Evolutionary conservation across 1,139 yeast species (phyloP), one percentile per base, ranked within the genome.

Genomic region (Saccharomycopsis crataegensis): DNA sequence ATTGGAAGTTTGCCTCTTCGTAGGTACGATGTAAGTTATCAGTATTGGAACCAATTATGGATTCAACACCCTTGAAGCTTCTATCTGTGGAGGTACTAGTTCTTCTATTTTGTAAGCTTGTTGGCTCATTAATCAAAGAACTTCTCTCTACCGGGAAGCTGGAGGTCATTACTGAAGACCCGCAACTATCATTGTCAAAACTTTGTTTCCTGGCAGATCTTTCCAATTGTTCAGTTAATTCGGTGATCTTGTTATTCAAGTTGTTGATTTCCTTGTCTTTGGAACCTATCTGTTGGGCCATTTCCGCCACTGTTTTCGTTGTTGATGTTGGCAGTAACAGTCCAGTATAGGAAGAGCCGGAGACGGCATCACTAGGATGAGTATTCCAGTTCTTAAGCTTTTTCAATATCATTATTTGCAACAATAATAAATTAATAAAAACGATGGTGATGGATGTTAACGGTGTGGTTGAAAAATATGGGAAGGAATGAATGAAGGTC

Each of bases 1-100:
- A 48, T 37, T 56, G 57, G 22, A 34, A 37, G 36, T 56, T 56
- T 11, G 54, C 43, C 9, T 47, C 43, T 33, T 56, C 58, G 38
- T 56, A 56, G 8, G 51, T 51, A 14, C 32, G 32, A 8, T 48
- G 9, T 14, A 54, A 34, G 22, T 41, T 38, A n/a, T 31, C n/a
- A 31, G n/a, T 16, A 36, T 14, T 16, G 44, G 28, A 22, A 22
- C 28, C 28, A 22, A 22, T 22, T 22, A 22, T 22, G 4, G 28
- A 22, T 22, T 22, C 28, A 4, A 22, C 28, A 22, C 4, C 28
- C 4, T 22, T 22, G 28, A 22, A 22, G 4, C 28, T 22, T 22
- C 28, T 22, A 22, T 22, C 28, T 22, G 28, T 3, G 28, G 28
- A 22, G 2, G 28, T 22, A 22, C 28, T 22, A 4, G 2, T 22